Conservation (phyloP, 2,329 filamentous ascomycete species). For the Paraphaeosphaeria sporulosa region DNA sequence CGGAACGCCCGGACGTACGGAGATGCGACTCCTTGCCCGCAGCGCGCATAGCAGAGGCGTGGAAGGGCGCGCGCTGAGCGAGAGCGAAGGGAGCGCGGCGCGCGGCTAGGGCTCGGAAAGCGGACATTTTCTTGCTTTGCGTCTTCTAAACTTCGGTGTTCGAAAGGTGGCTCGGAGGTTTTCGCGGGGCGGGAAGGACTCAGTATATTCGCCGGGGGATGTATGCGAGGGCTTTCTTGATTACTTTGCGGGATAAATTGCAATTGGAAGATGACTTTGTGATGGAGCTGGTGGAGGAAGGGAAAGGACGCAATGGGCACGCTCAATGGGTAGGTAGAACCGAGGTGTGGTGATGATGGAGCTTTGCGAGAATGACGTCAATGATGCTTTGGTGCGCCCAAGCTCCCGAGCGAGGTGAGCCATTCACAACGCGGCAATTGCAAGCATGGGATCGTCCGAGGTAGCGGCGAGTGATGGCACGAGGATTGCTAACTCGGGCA, state of each 20-base stretch:
- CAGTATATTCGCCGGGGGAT: background rate
- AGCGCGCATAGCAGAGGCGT: slow-evolving; percentile 44
- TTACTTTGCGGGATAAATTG: background rate
- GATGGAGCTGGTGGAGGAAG: background rate
- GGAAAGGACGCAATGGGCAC: background rate
- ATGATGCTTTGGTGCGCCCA: background rate
- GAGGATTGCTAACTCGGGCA: background rate
- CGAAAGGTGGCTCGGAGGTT: background rate
- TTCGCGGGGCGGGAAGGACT: background rate
- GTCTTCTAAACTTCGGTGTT: background rate
- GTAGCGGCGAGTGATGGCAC: background rate
- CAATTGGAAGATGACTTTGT: background rate
- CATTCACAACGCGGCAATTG: slow-evolving; percentile 2
- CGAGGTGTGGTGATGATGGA: slow-evolving; percentile 11
- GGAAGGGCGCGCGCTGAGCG: slow-evolving; percentile 48
- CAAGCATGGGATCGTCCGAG: background rate
- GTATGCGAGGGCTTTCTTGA: background rate
- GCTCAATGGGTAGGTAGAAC: background rate
- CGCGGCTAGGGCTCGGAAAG: slow-evolving; percentile 40
- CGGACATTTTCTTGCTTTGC: slow-evolving; percentile 33
- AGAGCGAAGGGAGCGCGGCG: slow-evolving; percentile 39
- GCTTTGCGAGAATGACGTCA: slow-evolving; percentile 4
- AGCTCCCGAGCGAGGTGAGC: background rate
- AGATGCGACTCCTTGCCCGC: slow-evolving; percentile 55
- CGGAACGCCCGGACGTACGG: slow-evolving; percentile 42